Base-by-base conservation (phyloP, 2,329 filamentous ascomycete genomes). In the Diaporthe amygdali region DNA sequence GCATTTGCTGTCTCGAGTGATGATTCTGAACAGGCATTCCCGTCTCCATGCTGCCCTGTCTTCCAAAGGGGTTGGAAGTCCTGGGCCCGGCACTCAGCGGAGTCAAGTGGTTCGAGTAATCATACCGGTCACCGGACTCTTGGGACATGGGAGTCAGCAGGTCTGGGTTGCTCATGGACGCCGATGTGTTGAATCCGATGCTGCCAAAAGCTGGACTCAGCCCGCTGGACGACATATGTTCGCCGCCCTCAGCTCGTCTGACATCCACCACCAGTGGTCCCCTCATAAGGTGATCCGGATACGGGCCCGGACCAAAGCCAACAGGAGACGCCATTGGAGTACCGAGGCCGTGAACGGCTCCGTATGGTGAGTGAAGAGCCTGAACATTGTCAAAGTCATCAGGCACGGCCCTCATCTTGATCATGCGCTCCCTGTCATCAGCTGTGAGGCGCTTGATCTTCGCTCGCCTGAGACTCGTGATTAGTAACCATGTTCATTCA, bases 331-430 rank as follows among this genome's bases (percentile, higher is more conserved):
- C 78, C 49, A 88, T 80, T 2, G 86, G 83, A 1, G 84, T 80
- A 32, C 84, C 85, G 15, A 89, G 78, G 30, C 84, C 84, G 75
- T 88, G 87, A 5, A 90, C 87, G 7, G 90, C 90, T 12, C 90
- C 90, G 73, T 92, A 92, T 5, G 89, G 89, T 25, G 89, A 91
- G 78, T 93, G 91, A 20, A 93, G 82, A 17, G 91, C 91, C 77
- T 92, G 89, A 3, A 93, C 86, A 75, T 91, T 93, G 79, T 93
- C 91, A 73, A 93, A 93, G 75, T 91, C 90, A 74, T 93, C 90
- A 10, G 91, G 91, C 5, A 93, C 89, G 4, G 91, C 90, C 69
- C 90, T 86, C 89, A 92, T 93, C 80, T 91, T 91, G 78, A 93
- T 90, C 87, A 93, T 91, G 70, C 90, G 86, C 72, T 93, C 90